Evolutionary conservation across 139 green algal species (phyloP), one percentile per base, ranked within the genome.

Genomic region (Diplosphaera chodatii): DNA sequence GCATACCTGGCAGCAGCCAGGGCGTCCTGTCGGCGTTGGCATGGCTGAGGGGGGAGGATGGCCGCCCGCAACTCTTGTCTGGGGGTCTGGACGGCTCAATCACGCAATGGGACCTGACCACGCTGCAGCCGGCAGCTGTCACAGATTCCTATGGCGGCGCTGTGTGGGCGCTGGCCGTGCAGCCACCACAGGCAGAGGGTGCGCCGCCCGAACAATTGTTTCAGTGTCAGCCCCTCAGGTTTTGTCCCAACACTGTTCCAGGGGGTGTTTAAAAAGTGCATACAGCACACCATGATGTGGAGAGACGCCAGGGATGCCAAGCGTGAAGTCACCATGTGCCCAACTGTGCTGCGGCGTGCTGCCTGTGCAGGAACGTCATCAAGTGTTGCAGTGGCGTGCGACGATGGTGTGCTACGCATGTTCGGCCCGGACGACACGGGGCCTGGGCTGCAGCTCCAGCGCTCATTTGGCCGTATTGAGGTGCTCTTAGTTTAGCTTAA

Each of bases 371-470:
- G 30, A 30, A 63, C 40, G 25, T 71, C 75, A 1, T 80, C 89
- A 67, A 62, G 67, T 32, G 23, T 98, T 10, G 93, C 92, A 23
- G 87, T 91, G 13, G 93, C 91, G 25, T 97, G 92, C 74, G 94
- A 97, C 72, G 94, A 98, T 68, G 93, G 94, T 68, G 86, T 77
- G 70, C 74, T 94, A 37, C 82, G 92, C 5, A 68, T 98, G 29
- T 94, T 96, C 64, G 64, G 40, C 1, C 79, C 88, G 4, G 77
- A 92, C 59, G 74, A 63, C 0, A 79, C 80, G 27, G 75, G 78
- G 22, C 80, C 77, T 13, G 91, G 91, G 0, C 68, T 87, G 34
- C 74, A 81, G 67, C 85, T 89, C 71, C 67, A 71, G 37, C 77
- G 80, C 32, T 73, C 80, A 15, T 77, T 97, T 63, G 80, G 83